phyloP scores from a whole-genome alignment of 2,329 filamentous ascomycete species.

The Colletotrichum shisoi region DNA sequence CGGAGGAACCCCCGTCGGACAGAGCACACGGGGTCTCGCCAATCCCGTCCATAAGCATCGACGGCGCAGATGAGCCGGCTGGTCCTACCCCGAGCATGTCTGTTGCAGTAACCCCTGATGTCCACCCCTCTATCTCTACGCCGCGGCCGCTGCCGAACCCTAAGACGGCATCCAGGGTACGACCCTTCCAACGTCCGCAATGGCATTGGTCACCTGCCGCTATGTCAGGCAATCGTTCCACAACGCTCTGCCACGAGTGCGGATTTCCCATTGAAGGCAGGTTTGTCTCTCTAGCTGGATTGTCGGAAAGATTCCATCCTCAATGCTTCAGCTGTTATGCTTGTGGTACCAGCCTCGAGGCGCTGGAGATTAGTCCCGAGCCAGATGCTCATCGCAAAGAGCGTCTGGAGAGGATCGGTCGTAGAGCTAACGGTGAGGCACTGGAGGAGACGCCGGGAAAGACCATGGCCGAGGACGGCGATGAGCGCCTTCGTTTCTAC shows the following conservation, averaged over 20 bases:
- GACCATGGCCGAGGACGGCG: slow-evolving; percentile 74
- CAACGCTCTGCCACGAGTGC: slow-evolving; percentile 79
- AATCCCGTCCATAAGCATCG: slow-evolving; percentile 57
- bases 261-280: slow-evolving; percentile 85
- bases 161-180: slow-evolving; percentile 44
- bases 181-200: slow-evolving; percentile 53
- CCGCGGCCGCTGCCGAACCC: slow-evolving; percentile 60
- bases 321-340: slow-evolving; percentile 90
- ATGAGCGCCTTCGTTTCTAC: slow-evolving; percentile 82
- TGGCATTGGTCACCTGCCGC: slow-evolving; percentile 69
- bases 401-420: slow-evolving; percentile 75
- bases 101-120: slow-evolving; percentile 58
- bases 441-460: slow-evolving; percentile 69
- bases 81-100: slow-evolving; percentile 41
- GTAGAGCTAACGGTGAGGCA: slow-evolving; percentile 65
- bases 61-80: slow-evolving; percentile 41
- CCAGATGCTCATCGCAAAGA: slow-evolving; percentile 75
- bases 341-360: slow-evolving; percentile 88
- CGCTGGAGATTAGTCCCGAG: slow-evolving; percentile 95
- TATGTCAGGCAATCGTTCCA: slow-evolving; percentile 43
- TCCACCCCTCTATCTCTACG: slow-evolving; percentile 40
- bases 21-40: slow-evolving; percentile 46
- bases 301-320: slow-evolving; percentile 81
- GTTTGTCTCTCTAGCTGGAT: slow-evolving; percentile 82
- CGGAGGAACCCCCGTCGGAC: slow-evolving; percentile 52